Evolutionary conservation across 768 basidiomycete species (phyloP).

Genomic region (Boletus rubescentipes): DNA sequence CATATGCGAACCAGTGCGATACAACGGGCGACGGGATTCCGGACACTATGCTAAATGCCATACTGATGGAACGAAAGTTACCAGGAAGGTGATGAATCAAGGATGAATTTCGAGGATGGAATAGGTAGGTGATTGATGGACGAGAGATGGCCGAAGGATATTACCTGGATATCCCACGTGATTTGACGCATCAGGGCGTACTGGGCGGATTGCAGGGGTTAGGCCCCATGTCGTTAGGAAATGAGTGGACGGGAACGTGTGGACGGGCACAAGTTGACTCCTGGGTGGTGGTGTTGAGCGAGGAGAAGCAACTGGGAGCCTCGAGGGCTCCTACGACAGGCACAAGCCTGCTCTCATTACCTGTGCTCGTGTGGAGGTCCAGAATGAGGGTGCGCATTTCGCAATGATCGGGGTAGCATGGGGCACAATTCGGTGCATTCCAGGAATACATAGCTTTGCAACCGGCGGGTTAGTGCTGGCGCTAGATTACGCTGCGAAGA

Average conservation of each 20-base stretch:
- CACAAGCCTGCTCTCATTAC: constrained; percentile 7
- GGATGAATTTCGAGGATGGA: constrained; percentile 12
- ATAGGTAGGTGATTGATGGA: constrained; percentile 16
- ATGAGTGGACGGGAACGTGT: constrained; percentile 28
- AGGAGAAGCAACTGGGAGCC: constrained; percentile 22
- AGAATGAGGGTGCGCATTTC: too few relatives aligned
- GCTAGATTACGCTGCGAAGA: constrained; percentile 23
- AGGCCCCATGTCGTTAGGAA: constrained; percentile 27
- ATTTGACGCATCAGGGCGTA: not conserved
- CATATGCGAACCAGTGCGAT: constrained; percentile 14
- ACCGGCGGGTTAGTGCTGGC: too few relatives aligned
- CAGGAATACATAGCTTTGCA: too few relatives aligned
- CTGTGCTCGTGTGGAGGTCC: constrained; percentile 7
- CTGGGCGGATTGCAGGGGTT: not conserved
- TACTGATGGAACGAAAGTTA: constrained; percentile 11
- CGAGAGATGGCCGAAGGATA: constrained; percentile 18
- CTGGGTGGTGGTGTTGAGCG: not conserved
- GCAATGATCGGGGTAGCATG: too few relatives aligned
- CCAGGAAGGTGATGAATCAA: constrained; percentile 25
- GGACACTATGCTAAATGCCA: constrained; percentile 23
- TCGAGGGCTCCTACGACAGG: constrained; percentile 26
- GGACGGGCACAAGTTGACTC: constrained; percentile 6
- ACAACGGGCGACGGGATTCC: constrained; percentile 19
- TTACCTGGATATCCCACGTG: constrained; percentile 27
- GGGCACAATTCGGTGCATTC: too few relatives aligned